phyloP scores from a whole-genome alignment of 164 flowering plant genomes.

The Buxus sempervirens region DNA sequence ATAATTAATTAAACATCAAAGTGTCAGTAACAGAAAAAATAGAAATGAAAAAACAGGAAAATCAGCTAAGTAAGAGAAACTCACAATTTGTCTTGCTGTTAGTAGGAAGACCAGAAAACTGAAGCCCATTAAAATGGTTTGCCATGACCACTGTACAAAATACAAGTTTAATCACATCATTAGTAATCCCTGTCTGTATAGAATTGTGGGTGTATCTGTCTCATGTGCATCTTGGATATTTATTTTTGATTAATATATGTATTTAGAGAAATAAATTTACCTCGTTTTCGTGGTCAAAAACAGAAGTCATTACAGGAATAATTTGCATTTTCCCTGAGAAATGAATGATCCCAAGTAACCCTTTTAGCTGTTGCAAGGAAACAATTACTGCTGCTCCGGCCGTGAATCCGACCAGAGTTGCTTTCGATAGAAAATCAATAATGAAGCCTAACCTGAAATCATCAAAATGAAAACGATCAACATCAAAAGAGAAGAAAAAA shows the following conservation, averaged over 20 bases:
- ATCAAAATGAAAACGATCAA: not conserved
- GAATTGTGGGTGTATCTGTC: not conserved
- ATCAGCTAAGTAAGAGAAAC: not conserved
- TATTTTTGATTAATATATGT: not conserved
- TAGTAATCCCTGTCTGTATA: no score
- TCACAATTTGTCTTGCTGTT: constrained; percentile 45
- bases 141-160: constrained; percentile 53
- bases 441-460: constrained; percentile 56
- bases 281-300: constrained; percentile 38
- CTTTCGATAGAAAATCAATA: constrained; percentile 58
- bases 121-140: constrained; percentile 46
- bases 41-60: not conserved
- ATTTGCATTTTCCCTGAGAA: constrained; percentile 54
- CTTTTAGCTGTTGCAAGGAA: constrained; percentile 65
- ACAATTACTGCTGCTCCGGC: constrained; percentile 70
- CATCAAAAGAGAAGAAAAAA: no score
- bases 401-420: constrained; percentile 68
- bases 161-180: not conserved
- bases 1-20: not conserved
- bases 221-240: not conserved
- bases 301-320: constrained; percentile 47
- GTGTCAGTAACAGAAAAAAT: not conserved
- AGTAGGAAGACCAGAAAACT: constrained; percentile 43
- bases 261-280: no score
- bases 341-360: constrained; percentile 54